These are phyloP conservation scores for Jackrogersella multiformis DNA, from an alignment of 495 filamentous ascomycete genomes.

Conservation along the genomic window DNA sequence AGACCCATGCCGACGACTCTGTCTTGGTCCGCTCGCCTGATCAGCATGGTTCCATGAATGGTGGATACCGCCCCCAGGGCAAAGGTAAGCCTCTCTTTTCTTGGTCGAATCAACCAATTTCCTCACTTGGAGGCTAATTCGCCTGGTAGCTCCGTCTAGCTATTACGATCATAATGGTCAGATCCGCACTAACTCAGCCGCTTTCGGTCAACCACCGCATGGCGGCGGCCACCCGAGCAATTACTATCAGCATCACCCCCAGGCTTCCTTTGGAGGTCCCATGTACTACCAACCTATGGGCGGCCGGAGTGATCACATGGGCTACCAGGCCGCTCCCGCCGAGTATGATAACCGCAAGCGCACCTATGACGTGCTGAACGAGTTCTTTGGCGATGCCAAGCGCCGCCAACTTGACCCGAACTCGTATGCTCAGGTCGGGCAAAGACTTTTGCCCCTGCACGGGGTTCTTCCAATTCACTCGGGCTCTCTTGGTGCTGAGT, in stretches of 20 bases:
- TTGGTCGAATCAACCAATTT: conserved; percentile 32
- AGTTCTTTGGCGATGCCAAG: conserved; percentile 93
- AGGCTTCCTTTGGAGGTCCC: conserved; percentile 60
- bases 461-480: conserved; percentile 70
- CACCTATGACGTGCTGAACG: conserved; percentile 85
- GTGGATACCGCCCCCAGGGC: conserved; percentile 61
- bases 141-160: conserved; percentile 60
- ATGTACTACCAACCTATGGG: conserved; percentile 76
- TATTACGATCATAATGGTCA: conserved; percentile 69
- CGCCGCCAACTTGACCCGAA: conserved; percentile 85
- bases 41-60: conserved; percentile 70
- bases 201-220: conserved; percentile 60
- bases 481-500: conserved; percentile 69
- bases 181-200: conserved; percentile 63
- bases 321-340: conserved; percentile 59
- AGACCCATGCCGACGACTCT: conserved; percentile 98
- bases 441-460: conserved; percentile 79
- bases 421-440: conserved; percentile 83
- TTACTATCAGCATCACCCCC: conserved; percentile 69
- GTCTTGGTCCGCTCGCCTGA: conserved; percentile 81
- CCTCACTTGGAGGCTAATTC: conserved; percentile 54
- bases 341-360: conserved; percentile 78
- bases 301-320: conserved; percentile 56
- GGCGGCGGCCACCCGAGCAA: conserved; percentile 59
- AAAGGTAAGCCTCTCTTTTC: conserved; percentile 61